phyloP scores from a whole-genome alignment of 2,329 filamentous ascomycete genomes.

The Blastomyces emzantsi region DNA sequence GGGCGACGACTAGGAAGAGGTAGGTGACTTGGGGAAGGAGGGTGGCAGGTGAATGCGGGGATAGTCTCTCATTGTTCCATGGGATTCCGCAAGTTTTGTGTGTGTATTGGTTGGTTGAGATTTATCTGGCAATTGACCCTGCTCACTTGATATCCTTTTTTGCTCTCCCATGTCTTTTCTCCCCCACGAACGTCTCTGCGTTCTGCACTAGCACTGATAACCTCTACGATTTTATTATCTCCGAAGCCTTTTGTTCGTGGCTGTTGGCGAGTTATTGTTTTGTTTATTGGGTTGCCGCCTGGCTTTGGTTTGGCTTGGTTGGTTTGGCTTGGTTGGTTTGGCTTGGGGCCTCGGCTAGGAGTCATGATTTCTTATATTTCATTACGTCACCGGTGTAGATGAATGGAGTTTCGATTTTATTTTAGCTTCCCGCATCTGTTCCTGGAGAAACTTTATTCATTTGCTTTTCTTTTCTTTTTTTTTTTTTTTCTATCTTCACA shows the following conservation, averaged over 20 bases:
- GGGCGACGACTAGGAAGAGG: background rate
- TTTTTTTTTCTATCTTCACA: too few relatives aligned
- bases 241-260: background rate
- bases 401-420: background rate
- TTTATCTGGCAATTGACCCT: background rate
- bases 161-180: background rate
- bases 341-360: too few relatives aligned
- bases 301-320: background rate
- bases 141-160: background rate
- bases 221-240: background rate
- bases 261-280: background rate
- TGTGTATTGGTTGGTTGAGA: background rate
- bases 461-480: too few relatives aligned
- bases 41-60: background rate
- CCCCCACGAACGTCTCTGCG: background rate
- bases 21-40: background rate
- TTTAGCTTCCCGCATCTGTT: background rate
- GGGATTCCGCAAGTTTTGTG: background rate
- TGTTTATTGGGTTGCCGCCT: background rate
- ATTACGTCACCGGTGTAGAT: background rate
- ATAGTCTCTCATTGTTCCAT: background rate
- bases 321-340: background rate
- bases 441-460: background rate
- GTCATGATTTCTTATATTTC: background rate
- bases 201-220: background rate